These are phyloP conservation scores for Aspergillus nanangensis DNA, from an alignment of 495 filamentous ascomycete genomes.

Conservation along the genomic window DNA sequence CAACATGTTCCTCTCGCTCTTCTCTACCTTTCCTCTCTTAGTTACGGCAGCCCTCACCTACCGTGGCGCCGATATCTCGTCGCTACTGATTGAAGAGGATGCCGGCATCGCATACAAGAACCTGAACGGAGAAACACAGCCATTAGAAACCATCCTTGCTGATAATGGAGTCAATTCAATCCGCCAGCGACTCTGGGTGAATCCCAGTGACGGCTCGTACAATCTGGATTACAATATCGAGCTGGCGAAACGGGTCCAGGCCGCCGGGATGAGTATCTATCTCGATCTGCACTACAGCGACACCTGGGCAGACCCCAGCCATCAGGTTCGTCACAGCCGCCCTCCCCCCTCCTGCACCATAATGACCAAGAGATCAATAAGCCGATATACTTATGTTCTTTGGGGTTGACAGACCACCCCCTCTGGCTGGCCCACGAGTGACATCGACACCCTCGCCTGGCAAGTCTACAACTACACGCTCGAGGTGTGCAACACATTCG, in stretches of 20 bases:
- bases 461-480: conserved; percentile 64
- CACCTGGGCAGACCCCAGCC: conserved; percentile 53
- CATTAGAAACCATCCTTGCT: conserved; percentile 60
- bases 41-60: conserved; percentile 48
- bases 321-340: conserved; percentile 29
- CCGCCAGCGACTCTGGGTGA: conserved; percentile 71
- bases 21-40: conserved; percentile 22
- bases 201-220: conserved; percentile 60
- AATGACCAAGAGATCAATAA: no score
- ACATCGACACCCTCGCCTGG: conserved; percentile 53
- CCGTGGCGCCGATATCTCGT: conserved; percentile 72
- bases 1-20: conserved; percentile 17
- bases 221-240: conserved; percentile 65
- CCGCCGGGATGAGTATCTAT: conserved; percentile 60
- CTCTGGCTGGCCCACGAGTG: conserved; percentile 54
- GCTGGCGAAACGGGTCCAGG: conserved; percentile 59
- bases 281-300: conserved; percentile 70
- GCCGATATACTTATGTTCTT: neutral
- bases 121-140: conserved; percentile 42
- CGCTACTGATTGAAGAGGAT: conserved; percentile 59
- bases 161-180: conserved; percentile 65
- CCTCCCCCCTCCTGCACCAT: neutral
- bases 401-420: conserved; percentile 40
- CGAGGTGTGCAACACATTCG: conserved; percentile 56
- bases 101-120: conserved; percentile 58